A percentile compares a stretch with the other conserved stretches of the same genome.
phyloP scores from a whole-genome alignment of 768 basidiomycete species.

The Calocybe cyanea region DNA sequence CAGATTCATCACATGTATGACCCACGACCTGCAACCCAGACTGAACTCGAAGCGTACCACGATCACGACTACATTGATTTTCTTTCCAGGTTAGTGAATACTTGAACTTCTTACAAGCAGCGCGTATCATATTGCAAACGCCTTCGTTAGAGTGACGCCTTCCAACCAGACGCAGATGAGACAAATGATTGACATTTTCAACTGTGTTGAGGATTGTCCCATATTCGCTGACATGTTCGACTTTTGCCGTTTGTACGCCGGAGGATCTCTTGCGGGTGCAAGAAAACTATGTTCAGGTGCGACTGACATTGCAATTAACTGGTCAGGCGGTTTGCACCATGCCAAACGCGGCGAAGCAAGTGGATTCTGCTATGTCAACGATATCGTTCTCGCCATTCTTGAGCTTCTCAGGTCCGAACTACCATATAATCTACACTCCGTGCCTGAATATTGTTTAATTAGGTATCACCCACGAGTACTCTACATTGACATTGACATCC shows the following conservation, averaged over 20 bases:
- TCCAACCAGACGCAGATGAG: slow-evolving; percentile 66
- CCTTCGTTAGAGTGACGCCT: slow-evolving; percentile 70
- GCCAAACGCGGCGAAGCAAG: slow-evolving; percentile 98
- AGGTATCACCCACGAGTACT: slow-evolving; percentile 93
- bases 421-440: slow-evolving; percentile 11
- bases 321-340: slow-evolving; percentile 98
- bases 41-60: slow-evolving; percentile 88
- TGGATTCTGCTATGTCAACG: slow-evolving; percentile 98
- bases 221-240: slow-evolving; percentile 94
- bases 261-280: slow-evolving; percentile 87
- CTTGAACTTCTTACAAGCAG: not conserved
- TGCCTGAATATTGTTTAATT: slow-evolving; percentile 2
- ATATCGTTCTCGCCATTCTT: slow-evolving; percentile 91
- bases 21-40: slow-evolving; percentile 83
- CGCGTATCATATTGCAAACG: not conserved
- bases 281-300: slow-evolving; percentile 79
- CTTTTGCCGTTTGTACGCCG: slow-evolving; percentile 92
- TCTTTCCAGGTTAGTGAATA: slow-evolving; percentile 67
- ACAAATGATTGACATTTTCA: slow-evolving; percentile 79
- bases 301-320: slow-evolving; percentile 97
- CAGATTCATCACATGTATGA: slow-evolving; percentile 91
- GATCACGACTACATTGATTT: slow-evolving; percentile 96
- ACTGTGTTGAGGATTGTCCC: slow-evolving; percentile 96
- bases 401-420: slow-evolving; percentile 73
- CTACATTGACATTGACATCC: slow-evolving; percentile 99